Percentiles rank a stretch among this genome's conserved stretches.
Evolutionary conservation across 1,284 basidiomycete genomes (phyloP).

Genomic region (Phellopilus nigrolimitatus): DNA sequence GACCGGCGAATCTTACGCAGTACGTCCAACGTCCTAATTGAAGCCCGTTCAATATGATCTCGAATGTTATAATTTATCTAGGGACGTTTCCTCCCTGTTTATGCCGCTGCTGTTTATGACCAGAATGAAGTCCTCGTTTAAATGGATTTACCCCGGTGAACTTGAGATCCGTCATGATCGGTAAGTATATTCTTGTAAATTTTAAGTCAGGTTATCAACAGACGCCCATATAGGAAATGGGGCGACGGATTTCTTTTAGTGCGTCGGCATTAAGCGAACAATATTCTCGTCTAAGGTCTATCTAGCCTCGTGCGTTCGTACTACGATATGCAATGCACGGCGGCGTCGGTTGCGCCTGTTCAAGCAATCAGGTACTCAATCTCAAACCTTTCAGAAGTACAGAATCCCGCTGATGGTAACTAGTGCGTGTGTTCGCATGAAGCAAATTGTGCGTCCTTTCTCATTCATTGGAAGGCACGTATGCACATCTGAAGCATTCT

Average conservation of each 20-base stretch:
- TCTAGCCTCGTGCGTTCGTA: constrained; percentile 8
- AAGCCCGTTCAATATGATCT: background rate
- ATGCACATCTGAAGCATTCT: background rate
- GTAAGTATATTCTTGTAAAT: constrained; percentile 31
- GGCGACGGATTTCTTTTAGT: constrained; percentile 39
- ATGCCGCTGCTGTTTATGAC: constrained; percentile 76
- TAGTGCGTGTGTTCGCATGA: constrained; percentile 41
- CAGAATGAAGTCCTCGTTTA: constrained; percentile 59
- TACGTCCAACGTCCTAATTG: constrained; percentile 26
- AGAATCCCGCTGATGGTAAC: background rate
- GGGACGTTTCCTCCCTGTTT: constrained; percentile 83
- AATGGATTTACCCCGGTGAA: constrained; percentile 71
- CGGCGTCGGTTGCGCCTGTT: background rate
- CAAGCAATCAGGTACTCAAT: constrained; percentile 8
- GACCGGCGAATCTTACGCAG: constrained; percentile 69
- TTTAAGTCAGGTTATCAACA: background rate
- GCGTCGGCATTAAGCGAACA: constrained; percentile 23
- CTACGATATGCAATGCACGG: constrained; percentile 14
- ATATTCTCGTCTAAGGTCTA: background rate
- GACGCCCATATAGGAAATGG: constrained; percentile 46
- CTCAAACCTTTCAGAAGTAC: constrained; percentile 7
- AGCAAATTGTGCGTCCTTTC: constrained; percentile 36
- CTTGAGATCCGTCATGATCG: constrained; percentile 76
- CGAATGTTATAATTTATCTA: constrained; percentile 27
- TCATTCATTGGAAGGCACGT: background rate